Base-by-base conservation (phyloP, 2,329 filamentous ascomycete species). In the Fusarium napiforme region DNA sequence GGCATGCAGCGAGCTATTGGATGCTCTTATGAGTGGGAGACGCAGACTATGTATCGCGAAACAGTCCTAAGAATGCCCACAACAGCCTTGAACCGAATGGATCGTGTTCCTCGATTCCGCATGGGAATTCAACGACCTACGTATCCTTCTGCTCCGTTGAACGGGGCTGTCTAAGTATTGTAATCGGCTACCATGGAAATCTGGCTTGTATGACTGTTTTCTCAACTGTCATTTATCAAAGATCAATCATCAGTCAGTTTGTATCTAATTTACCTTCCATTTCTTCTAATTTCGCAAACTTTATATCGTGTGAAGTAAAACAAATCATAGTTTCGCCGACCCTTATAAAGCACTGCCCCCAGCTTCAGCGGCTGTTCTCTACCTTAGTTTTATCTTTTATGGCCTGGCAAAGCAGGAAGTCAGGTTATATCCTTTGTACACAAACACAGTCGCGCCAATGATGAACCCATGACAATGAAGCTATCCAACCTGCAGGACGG, bases 11-110 rank as follows among this genome's bases (percentile, higher is more conserved):
- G 77, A 37, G 76, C 74, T 16, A 64, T 78, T 16, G 75, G 75
- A 15, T 78, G 75, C 52, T 78, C 77, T 6, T 78, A 78, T 49
- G 74, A 78, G 34, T 78, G 75, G 76, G 74, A 77, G 56, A 78
- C 72, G 9, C 71, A 75, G 49, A 78, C 77, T 2, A 75, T 78
- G 75, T 78, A 75, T 45, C 75, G 72, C 9, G 77, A 78, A 61
- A 78, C 77, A 9, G 77, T 78, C 28, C 67, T 78, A 32, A 64
- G 77, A 18, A 49, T 78, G 55, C 72, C 72, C 14, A 78, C 77
- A 7, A 73, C 74, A 11, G 59, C 67, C 23, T 66, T 78, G 36
- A 74, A 78, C 32, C 66, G 77, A 12, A 78, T 78, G 77, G 71
- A 60, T 49, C 70, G 77, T 19, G 75, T 78, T 34, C 69, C 74